These are phyloP conservation scores for Pleurotus tuoliensis DNA, from an alignment of 768 basidiomycete species.

Conservation along the genomic window DNA sequence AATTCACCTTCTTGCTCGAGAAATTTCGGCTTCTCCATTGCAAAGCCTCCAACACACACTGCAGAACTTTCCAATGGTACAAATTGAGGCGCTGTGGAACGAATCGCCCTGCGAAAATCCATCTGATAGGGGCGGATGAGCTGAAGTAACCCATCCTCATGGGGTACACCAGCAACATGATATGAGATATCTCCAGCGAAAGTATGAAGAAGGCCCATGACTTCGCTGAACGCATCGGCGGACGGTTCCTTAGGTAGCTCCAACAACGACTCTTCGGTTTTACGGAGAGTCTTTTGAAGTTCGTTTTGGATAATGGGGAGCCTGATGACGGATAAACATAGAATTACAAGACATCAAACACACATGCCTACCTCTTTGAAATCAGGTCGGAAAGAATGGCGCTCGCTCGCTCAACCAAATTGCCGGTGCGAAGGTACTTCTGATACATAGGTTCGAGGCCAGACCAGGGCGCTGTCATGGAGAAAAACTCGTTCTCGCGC, in stretches of 20 bases:
- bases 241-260: constrained; percentile 50
- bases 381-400: constrained; percentile 60
- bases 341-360: too few species aligned
- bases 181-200: constrained; percentile 43
- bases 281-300: constrained; percentile 39
- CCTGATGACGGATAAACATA: constrained; percentile 25
- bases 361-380: constrained; percentile 43
- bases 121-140: constrained; percentile 45
- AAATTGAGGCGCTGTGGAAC: constrained; percentile 55
- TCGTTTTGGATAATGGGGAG: constrained; percentile 62
- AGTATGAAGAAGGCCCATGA: constrained; percentile 40
- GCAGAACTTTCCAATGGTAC: constrained; percentile 37
- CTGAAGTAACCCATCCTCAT: constrained; percentile 51
- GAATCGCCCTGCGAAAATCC: constrained; percentile 44
- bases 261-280: constrained; percentile 27
- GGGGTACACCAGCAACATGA: constrained; percentile 51
- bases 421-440: constrained; percentile 50
- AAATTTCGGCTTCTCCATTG: constrained; percentile 24
- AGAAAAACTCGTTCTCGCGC: constrained; percentile 56
- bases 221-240: constrained; percentile 51
- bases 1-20: constrained; percentile 37
- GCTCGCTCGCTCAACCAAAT: constrained; percentile 56
- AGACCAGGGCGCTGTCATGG: constrained; percentile 47
- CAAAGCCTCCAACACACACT: constrained; percentile 8
- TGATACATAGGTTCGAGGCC: constrained; percentile 48